phyloP scores from a whole-genome alignment of 768 basidiomycete genomes.

The Symmetrospora coprosmae region DNA sequence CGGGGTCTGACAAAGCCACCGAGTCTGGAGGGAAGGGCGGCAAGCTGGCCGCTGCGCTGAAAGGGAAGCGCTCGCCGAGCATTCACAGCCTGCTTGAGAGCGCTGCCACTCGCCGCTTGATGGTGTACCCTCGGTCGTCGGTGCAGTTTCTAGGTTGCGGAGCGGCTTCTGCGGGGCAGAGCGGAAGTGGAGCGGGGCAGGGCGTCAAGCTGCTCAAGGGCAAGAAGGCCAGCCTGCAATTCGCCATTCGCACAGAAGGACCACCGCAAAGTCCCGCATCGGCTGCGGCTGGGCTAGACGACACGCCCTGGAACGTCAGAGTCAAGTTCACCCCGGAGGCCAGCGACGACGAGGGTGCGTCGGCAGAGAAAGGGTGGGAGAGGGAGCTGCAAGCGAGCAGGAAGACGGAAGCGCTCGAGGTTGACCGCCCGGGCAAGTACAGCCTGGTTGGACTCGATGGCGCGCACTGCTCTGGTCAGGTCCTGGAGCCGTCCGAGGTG shows the following conservation, averaged over 20 bases:
- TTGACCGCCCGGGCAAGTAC: constrained; percentile 61
- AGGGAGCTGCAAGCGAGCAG: neutral
- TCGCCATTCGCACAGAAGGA: constrained; percentile 46
- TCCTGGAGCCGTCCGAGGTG: constrained; percentile 40
- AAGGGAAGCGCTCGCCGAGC: too few species aligned
- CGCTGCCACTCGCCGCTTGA: constrained; percentile 52
- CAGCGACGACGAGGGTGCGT: constrained; percentile 41
- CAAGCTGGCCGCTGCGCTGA: too few species aligned
- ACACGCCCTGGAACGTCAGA: constrained; percentile 53
- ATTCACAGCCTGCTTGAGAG: too few species aligned
- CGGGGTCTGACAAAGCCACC: too few species aligned
- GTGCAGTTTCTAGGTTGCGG: constrained; percentile 62
- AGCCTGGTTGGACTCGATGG: constrained; percentile 56
- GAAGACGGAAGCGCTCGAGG: constrained; percentile 26
- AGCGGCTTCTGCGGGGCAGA: neutral
- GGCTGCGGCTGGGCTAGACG: constrained; percentile 31
- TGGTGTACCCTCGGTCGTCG: constrained; percentile 56
- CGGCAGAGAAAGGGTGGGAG: neutral
- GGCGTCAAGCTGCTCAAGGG: constrained; percentile 61
- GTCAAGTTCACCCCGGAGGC: constrained; percentile 44
- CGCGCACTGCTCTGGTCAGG: constrained; percentile 63
- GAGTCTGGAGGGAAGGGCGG: too few species aligned
- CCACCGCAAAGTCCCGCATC: constrained; percentile 57
- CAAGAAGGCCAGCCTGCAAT: constrained; percentile 47
- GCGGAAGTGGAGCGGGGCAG: constrained; percentile 41